Evolutionary conservation across 139 green algal species (phyloP), one percentile per base, ranked within the genome.

Genomic region (Astrephomene gubernaculifera): DNA sequence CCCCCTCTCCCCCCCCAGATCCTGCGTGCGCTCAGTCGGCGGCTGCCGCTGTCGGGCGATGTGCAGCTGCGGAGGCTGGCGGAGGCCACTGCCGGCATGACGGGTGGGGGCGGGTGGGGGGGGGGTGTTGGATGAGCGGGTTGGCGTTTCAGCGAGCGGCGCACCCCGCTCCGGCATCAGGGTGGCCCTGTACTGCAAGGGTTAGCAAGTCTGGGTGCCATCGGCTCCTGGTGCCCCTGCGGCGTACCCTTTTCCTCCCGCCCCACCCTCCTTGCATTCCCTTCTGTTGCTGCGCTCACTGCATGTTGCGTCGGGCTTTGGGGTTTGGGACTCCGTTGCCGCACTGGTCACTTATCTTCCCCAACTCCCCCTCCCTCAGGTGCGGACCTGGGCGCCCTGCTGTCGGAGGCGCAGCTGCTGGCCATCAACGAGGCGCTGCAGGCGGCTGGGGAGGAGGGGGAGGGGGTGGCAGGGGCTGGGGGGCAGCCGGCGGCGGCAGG

Each of bases 331-430:
- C n/a, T n/a, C n/a, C n/a, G n/a, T n/a, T n/a, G n/a, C n/a, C n/a
- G n/a, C n/a, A n/a, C n/a, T n/a, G n/a, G n/a, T n/a, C n/a, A n/a
- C n/a, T n/a, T n/a, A n/a, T n/a, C n/a, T n/a, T n/a, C 65, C 31
- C 35, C 33, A 33, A 22, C 35, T 49, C 22, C 27, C 38, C 65
- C 38, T 52, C 49, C 67, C 19, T 10, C 75, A 90, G 87, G 94
- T 31, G 96, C 96, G 27, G 96, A 98, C 88, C 87, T 98, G 71
- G 85, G 87, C 2, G 94, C 94, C 1, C 33, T 98, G 31, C 87
- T 98, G 57, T 90, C 93, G 6, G 95, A 98, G 71, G 95, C 96
- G 21, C 94, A 97, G 90, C 91, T 98, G 44, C 85, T 90, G 24
- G 95, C 96, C 54, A 93, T 96, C 64, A 94, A 97, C 82, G 90